These are phyloP conservation scores for Pythium sukuiense DNA, from an alignment of 352 stramenopile genomes.

Conservation along the genomic window DNA sequence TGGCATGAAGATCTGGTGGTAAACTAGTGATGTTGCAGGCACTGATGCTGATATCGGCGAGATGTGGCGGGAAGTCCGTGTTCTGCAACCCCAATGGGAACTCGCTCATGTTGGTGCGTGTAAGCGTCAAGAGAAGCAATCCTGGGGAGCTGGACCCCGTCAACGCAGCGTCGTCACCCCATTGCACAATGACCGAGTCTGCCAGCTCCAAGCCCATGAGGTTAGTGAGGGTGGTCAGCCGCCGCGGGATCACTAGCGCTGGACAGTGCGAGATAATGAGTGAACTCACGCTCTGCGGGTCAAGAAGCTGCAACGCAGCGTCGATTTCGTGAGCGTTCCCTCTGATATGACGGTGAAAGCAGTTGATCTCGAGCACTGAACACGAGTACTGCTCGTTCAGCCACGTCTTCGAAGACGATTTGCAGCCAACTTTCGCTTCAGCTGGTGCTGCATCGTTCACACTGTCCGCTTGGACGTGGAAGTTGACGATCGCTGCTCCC, in stretches of 20 bases:
- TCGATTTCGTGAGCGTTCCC: slow-evolving; percentile 9
- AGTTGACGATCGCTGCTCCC: slow-evolving; percentile 1
- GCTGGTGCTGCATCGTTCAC: background rate
- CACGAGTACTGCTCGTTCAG: slow-evolving; percentile 16
- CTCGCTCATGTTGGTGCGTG: slow-evolving; percentile 10
- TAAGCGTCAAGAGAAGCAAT: slow-evolving; percentile 1
- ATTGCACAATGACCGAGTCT: slow-evolving; percentile 6
- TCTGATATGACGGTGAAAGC: slow-evolving; percentile 11
- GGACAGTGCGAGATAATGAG: slow-evolving; percentile 21
- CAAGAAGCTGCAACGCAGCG: background rate
- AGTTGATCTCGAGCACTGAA: slow-evolving; percentile 21
- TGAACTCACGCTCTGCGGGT: slow-evolving; percentile 3
- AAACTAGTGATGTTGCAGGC: slow-evolving; percentile 15
- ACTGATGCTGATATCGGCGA: slow-evolving; percentile 10
- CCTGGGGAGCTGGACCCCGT: background rate
- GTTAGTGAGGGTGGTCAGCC: background rate
- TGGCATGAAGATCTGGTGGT: slow-evolving; percentile 7
- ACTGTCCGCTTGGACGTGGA: slow-evolving; percentile 2
- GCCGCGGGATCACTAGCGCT: slow-evolving; percentile 3
- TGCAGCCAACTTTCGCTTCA: slow-evolving; percentile 16
- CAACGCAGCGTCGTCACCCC: slow-evolving; percentile 12
- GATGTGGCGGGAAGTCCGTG: background rate
- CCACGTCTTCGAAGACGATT: slow-evolving; percentile 13
- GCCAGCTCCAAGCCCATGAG: slow-evolving; percentile 16
- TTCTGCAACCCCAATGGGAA: slow-evolving; percentile 8